Percentiles rank a stretch among this genome's conserved stretches.
Evolutionary conservation across 768 basidiomycete species (phyloP).

Genomic region (Podaxis sp.): DNA sequence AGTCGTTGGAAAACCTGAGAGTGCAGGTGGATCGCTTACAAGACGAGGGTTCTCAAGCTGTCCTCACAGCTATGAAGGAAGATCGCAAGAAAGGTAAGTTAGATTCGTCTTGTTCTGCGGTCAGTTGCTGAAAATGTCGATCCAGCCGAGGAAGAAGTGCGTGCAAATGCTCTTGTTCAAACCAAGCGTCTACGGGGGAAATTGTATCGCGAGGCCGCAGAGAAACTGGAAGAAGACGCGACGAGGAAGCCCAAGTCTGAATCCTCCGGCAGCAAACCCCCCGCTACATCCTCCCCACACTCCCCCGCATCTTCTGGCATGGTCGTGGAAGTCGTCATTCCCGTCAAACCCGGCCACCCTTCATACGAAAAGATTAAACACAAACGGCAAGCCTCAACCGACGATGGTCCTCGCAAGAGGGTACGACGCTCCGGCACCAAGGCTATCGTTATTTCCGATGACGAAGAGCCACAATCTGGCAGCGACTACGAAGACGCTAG

Average conservation of each 20-base stretch:
- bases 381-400: conserved; percentile 36
- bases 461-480: conserved; percentile 33
- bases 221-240: conserved; percentile 30
- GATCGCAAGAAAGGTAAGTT: conserved; percentile 59
- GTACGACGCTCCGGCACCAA: conserved; percentile 39
- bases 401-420: conserved; percentile 35
- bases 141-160: conserved; percentile 45
- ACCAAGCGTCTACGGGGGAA: conserved; percentile 78
- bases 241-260: conserved; percentile 18
- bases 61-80: conserved; percentile 63
- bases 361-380: conserved; percentile 19
- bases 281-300: conserved; percentile 1
- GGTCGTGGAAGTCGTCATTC: conserved; percentile 60
- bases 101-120: not conserved
- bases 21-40: conserved; percentile 69
- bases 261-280: not conserved
- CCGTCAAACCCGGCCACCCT: conserved; percentile 25
- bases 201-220: conserved; percentile 63
- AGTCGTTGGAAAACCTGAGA: conserved; percentile 54
- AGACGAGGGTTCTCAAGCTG: conserved; percentile 60
- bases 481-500: conserved; percentile 30
- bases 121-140: conserved; percentile 12
- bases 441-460: conserved; percentile 53
- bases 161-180: conserved; percentile 41
- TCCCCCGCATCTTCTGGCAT: conserved; percentile 35